Conservation (phyloP, 768 basidiomycete species). For the Tricholoma sp. region DNA sequence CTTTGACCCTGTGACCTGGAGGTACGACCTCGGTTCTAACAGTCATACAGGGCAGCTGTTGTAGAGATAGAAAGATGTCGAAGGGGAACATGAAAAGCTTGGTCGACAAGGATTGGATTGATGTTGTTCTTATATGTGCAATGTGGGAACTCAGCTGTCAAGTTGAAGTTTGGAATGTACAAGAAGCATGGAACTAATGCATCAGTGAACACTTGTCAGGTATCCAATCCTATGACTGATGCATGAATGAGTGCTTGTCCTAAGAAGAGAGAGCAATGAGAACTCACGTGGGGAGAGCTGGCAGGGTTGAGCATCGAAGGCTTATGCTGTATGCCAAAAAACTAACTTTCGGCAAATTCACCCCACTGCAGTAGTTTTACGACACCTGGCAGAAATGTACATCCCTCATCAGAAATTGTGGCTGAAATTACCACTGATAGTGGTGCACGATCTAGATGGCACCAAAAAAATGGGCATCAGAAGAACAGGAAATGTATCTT, state of each 20-base stretch:
- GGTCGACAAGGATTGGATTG: not conserved
- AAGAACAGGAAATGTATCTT: not conserved
- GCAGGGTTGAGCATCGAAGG: too few relatives aligned
- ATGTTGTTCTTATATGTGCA: not conserved
- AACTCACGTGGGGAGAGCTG: too few relatives aligned
- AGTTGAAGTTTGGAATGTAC: not conserved
- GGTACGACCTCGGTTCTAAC: too few relatives aligned
- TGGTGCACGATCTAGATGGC: not conserved
- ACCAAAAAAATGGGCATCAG: not conserved
- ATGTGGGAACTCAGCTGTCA: not conserved
- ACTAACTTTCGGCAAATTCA: not conserved
- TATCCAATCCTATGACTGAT: not conserved
- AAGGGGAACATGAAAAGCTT: not conserved
- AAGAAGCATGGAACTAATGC: not conserved
- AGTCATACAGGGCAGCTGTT: not conserved
- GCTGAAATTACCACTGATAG: not conserved
- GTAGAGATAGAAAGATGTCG: not conserved
- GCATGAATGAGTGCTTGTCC: not conserved
- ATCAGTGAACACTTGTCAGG: not conserved
- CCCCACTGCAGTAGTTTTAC: not conserved
- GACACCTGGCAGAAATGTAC: not conserved
- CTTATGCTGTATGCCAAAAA: too few relatives aligned
- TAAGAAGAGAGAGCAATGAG: not conserved
- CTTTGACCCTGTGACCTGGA: too few relatives aligned
- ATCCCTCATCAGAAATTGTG: not conserved